Conservation (phyloP, 176 grass and related monocot genomes). For the Chrysopogon serrulatus region DNA sequence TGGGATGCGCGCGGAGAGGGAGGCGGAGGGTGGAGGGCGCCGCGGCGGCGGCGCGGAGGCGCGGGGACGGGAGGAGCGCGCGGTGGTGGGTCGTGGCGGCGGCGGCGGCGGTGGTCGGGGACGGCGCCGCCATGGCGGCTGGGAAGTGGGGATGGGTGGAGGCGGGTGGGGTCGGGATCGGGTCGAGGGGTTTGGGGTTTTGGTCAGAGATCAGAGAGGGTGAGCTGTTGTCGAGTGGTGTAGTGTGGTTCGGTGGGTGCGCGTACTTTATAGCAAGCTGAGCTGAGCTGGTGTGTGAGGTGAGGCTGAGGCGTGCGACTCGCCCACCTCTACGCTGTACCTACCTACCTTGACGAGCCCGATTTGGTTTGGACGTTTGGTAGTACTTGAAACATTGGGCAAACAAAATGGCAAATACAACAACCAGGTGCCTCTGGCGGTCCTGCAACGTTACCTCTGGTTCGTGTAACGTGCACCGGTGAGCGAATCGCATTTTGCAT, state of each 20-base stretch:
- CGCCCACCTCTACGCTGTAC: too few species aligned
- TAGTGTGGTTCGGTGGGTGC: neutral
- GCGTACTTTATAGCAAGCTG: slow-evolving; percentile 25
- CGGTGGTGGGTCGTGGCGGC: slow-evolving; percentile 16
- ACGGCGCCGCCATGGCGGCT: slow-evolving; percentile 46
- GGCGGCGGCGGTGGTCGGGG: slow-evolving; percentile 29
- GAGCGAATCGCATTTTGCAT: too few species aligned
- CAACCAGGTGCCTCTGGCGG: too few species aligned
- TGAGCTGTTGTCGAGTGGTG: too few species aligned
- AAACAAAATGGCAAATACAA: neutral
- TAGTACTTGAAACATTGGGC: neutral
- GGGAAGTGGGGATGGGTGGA: neutral
- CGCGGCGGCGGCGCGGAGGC: neutral
- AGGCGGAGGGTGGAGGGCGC: slow-evolving; percentile 18
- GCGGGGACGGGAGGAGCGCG: slow-evolving; percentile 5
- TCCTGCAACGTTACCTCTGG: neutral
- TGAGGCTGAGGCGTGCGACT: too few species aligned
- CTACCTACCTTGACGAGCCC: slow-evolving; percentile 7
- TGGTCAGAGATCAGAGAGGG: too few species aligned
- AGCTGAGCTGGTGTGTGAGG: neutral
- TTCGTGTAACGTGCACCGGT: neutral
- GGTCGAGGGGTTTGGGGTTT: slow-evolving; percentile 28
- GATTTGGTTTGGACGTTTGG: slow-evolving; percentile 10
- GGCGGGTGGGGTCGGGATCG: neutral
- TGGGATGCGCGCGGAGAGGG: neutral